phyloP scores from a whole-genome alignment of 169 alveolate genomes.

The Eimeria falciformis region DNA sequence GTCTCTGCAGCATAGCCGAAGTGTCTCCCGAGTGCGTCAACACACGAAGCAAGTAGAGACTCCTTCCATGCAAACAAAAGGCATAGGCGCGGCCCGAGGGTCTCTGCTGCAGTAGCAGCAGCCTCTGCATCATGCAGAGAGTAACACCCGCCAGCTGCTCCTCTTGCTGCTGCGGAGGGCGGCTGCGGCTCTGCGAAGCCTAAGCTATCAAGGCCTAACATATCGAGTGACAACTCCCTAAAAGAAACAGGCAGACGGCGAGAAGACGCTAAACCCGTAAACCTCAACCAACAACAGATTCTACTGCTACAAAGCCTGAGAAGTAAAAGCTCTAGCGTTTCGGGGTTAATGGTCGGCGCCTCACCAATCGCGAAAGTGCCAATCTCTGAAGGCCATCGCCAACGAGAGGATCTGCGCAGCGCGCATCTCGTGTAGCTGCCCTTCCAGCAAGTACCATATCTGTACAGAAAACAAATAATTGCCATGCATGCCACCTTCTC shows the following conservation, averaged over 20 bases:
- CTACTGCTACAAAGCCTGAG: not conserved
- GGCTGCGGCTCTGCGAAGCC: not conserved
- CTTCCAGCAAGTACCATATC: constrained; percentile 28
- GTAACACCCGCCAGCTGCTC: not conserved
- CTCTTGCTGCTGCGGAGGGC: not conserved
- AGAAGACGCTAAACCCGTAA: not conserved
- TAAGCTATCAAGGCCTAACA: not conserved
- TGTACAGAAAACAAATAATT: not conserved
- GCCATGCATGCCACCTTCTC: too few species aligned
- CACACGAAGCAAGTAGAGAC: not conserved
- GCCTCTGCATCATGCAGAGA: not conserved
- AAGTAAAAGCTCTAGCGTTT: not conserved
- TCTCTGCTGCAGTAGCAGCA: not conserved
- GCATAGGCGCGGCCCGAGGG: not conserved
- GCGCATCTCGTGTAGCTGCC: constrained; percentile 27
- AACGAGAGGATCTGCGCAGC: constrained; percentile 43
- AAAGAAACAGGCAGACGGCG: not conserved
- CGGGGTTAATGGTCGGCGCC: not conserved
- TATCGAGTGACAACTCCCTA: not conserved
- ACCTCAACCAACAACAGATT: not conserved
- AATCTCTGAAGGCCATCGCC: constrained; percentile 49
- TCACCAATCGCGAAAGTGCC: constrained; percentile 58
- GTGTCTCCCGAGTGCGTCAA: constrained; percentile 37
- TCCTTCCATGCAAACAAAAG: constrained; percentile 24
- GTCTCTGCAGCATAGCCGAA: not conserved